phyloP scores from a whole-genome alignment of 108 stramenopile genomes.

The Nitzschia sp. region DNA sequence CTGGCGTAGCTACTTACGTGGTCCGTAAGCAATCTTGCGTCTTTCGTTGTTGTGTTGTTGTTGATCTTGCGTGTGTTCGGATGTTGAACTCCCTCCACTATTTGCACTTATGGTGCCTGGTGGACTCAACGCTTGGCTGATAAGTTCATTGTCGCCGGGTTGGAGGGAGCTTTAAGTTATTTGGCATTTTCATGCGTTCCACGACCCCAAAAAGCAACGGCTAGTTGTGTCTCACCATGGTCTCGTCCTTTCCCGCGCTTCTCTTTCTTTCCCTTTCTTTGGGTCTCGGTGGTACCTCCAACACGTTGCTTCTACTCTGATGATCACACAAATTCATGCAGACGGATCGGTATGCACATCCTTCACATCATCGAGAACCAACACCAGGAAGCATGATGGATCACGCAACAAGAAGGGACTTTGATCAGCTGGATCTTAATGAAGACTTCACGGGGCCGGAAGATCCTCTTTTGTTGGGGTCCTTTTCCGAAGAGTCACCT shows the following conservation, averaged over 20 bases:
- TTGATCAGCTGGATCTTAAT: slow-evolving; percentile 33
- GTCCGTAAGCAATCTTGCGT: not conserved
- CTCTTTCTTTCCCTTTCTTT: not conserved
- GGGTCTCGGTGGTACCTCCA: slow-evolving; percentile 27
- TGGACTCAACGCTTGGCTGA: slow-evolving; percentile 24
- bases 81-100: slow-evolving; percentile 28
- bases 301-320: not conserved
- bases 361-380: not conserved
- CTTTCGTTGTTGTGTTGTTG: not conserved
- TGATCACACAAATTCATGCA: not conserved
- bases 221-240: slow-evolving; percentile 37
- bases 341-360: slow-evolving; percentile 8
- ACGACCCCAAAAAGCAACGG: slow-evolving; percentile 42
- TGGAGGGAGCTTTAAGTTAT: not conserved
- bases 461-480: slow-evolving; percentile 25
- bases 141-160: not conserved
- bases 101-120: slow-evolving; percentile 7
- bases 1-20: not conserved
- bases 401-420: slow-evolving; percentile 16
- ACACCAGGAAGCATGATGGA: not conserved
- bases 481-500: slow-evolving; percentile 26
- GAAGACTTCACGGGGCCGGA: slow-evolving; percentile 21
- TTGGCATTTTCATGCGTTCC: slow-evolving; percentile 8
- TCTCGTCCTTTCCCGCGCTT: slow-evolving; percentile 3
- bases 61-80: not conserved